A percentile compares a stretch with the other conserved stretches of the same genome.
These are phyloP conservation scores for Podila horticola DNA, from an alignment of 192 early-diverging fungal genomes.

Conservation along the genomic window DNA sequence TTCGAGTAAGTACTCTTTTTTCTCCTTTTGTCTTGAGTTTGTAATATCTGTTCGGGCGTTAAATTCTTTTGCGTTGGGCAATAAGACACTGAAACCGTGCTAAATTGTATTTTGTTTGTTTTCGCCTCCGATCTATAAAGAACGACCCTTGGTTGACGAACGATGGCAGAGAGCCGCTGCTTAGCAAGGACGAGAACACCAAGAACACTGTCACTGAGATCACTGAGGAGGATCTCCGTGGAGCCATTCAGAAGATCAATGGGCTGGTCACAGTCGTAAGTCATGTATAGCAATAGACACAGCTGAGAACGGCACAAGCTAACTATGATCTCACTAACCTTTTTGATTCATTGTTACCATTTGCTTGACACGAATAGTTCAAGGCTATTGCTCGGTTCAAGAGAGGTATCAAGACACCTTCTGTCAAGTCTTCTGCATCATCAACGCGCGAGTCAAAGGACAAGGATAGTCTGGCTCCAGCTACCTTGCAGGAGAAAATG, in stretches of 20 bases:
- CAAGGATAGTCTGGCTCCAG: not conserved
- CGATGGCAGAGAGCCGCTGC: slow-evolving; percentile 66
- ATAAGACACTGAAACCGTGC: not conserved
- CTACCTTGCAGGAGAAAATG: slow-evolving; percentile 15
- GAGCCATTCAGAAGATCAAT: slow-evolving; percentile 75
- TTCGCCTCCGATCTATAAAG: slow-evolving; percentile 34
- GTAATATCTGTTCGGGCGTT: slow-evolving; percentile 7
- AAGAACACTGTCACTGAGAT: slow-evolving; percentile 74
- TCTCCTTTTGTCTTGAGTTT: not conserved
- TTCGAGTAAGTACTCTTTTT: slow-evolving; percentile 60
- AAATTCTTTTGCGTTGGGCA: not conserved
- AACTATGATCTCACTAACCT: not conserved
- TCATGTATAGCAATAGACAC: not conserved
- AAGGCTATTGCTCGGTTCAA: slow-evolving; percentile 49
- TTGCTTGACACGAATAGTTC: slow-evolving; percentile 20
- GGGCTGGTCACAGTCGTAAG: slow-evolving; percentile 75
- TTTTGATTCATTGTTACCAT: not conserved
- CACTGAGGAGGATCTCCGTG: slow-evolving; percentile 86
- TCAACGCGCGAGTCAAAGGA: not conserved
- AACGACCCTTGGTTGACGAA: slow-evolving; percentile 89
- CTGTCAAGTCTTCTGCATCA: not conserved
- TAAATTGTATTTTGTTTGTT: not conserved
- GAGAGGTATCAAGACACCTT: slow-evolving; percentile 35
- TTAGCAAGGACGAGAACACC: slow-evolving; percentile 82
- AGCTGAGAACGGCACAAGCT: no score